These are phyloP conservation scores for Saccharomyces pastorianus DNA, from an alignment of 1,139 yeast genomes.

Conservation along the genomic window DNA sequence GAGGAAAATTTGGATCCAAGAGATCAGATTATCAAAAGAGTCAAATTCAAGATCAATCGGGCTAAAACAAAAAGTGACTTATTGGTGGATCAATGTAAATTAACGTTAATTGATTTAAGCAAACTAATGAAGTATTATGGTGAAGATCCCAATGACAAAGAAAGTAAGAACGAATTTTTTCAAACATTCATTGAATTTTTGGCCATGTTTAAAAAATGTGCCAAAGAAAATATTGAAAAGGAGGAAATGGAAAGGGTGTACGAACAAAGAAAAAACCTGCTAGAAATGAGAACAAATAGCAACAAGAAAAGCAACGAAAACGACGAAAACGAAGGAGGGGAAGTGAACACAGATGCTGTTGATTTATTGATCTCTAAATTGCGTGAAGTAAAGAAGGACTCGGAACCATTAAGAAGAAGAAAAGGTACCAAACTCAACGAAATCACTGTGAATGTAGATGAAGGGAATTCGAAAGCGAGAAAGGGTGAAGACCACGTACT, in stretches of 20 bases:
- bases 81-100: constrained; percentile 49
- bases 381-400: constrained; percentile 18
- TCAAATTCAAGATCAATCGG: constrained; percentile 45
- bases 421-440: constrained; percentile 8
- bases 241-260: constrained; percentile 77
- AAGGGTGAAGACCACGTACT: constrained; percentile 5
- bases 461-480: background rate
- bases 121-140: constrained; percentile 74
- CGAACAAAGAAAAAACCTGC: constrained; percentile 56
- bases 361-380: constrained; percentile 23
- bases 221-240: constrained; percentile 62
- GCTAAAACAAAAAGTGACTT: constrained; percentile 57
- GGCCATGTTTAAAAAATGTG: constrained; percentile 66
- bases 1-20: constrained; percentile 63
- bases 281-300: constrained; percentile 39
- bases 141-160: constrained; percentile 57
- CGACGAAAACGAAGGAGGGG: constrained; percentile 13
- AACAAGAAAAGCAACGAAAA: constrained; percentile 13
- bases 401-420: constrained; percentile 16
- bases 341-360: constrained; percentile 20
- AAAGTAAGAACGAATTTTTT: constrained; percentile 62
- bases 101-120: constrained; percentile 48
- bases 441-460: constrained; percentile 1
- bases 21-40: constrained; percentile 51
- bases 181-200: constrained; percentile 66